Percentiles rank a stretch among this genome's conserved stretches.
phyloP scores from a whole-genome alignment of 1,284 basidiomycete genomes.

The Boletus albobrunnescens region DNA sequence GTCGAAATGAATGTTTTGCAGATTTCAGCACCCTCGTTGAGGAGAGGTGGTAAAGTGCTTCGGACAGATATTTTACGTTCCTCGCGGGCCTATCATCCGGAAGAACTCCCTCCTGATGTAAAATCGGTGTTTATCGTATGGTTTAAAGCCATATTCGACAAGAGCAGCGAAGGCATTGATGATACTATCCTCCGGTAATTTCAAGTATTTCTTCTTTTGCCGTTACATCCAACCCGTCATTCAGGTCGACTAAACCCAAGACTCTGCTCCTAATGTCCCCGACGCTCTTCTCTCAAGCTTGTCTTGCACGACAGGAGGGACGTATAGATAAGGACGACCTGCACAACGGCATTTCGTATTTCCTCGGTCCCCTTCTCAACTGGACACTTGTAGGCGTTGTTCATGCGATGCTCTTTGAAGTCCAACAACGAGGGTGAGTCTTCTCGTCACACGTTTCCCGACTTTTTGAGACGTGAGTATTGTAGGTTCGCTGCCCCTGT shows the following conservation, averaged over 20 bases:
- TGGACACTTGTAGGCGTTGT: constrained; percentile 78
- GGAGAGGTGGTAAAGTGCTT: constrained; percentile 43
- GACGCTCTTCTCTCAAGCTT: constrained; percentile 61
- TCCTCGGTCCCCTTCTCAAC: constrained; percentile 63
- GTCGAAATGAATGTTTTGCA: constrained; percentile 6
- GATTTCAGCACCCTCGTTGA: constrained; percentile 35
- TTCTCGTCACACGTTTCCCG: not conserved
- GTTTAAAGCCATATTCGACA: constrained; percentile 75
- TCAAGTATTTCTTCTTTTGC: not conserved
- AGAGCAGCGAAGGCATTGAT: constrained; percentile 73
- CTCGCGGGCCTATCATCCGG: constrained; percentile 40
- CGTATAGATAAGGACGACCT: constrained; percentile 65
- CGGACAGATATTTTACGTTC: constrained; percentile 52
- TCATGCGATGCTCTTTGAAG: constrained; percentile 57
- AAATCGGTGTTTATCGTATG: constrained; percentile 51
- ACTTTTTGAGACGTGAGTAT: constrained; percentile 1
- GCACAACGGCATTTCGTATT: constrained; percentile 72
- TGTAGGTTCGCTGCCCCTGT: constrained; percentile 36
- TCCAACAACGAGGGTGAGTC: constrained; percentile 54
- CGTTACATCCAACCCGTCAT: constrained; percentile 3
- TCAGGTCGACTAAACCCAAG: constrained; percentile 66
- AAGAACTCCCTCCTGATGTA: constrained; percentile 49
- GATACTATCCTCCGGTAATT: constrained; percentile 69
- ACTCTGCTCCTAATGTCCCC: constrained; percentile 62
- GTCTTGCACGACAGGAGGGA: constrained; percentile 42